Evolutionary conservation across 495 filamentous ascomycete species (phyloP).

Genomic region (Aspergillus cavernicola): DNA sequence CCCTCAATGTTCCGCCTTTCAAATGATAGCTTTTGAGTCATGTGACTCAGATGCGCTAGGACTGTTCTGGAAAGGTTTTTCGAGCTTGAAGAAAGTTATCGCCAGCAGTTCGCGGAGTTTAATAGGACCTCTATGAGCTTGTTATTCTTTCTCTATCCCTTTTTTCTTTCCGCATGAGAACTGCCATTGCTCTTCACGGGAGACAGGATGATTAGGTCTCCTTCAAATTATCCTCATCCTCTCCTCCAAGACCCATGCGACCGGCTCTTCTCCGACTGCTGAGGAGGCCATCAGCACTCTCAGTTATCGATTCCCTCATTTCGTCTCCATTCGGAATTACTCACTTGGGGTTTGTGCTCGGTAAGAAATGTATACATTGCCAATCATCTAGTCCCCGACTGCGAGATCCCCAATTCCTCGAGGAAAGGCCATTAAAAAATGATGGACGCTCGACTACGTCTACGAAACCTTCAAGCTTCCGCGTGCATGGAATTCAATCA

Average conservation of each 20-base stretch:
- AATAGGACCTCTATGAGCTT: constrained; percentile 5
- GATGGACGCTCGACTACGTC: not conserved
- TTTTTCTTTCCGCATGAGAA: not conserved
- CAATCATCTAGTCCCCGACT: constrained; percentile 20
- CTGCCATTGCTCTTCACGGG: not conserved
- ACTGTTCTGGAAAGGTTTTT: constrained; percentile 19
- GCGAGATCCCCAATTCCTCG: not conserved
- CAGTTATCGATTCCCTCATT: constrained; percentile 42
- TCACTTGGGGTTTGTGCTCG: constrained; percentile 24
- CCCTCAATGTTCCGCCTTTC: constrained; percentile 36
- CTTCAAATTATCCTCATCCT: constrained; percentile 13
- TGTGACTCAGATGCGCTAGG: constrained; percentile 25
- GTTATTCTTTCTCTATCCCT: not conserved
- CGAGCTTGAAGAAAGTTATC: not conserved
- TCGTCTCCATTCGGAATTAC: constrained; percentile 37
- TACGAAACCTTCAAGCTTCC: constrained; percentile 24
- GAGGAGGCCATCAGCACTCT: constrained; percentile 50
- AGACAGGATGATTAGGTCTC: constrained; percentile 29
- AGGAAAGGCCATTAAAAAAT: not conserved
- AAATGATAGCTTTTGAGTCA: constrained; percentile 23
- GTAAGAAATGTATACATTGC: constrained; percentile 30
- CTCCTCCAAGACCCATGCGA: constrained; percentile 39
- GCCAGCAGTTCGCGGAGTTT: not conserved
- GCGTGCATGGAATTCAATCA: constrained; percentile 26
- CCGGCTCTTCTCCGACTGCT: constrained; percentile 53